Evolutionary conservation across 257 asterid genomes (phyloP).

Genomic region (Cynanchum wilfordii): DNA sequence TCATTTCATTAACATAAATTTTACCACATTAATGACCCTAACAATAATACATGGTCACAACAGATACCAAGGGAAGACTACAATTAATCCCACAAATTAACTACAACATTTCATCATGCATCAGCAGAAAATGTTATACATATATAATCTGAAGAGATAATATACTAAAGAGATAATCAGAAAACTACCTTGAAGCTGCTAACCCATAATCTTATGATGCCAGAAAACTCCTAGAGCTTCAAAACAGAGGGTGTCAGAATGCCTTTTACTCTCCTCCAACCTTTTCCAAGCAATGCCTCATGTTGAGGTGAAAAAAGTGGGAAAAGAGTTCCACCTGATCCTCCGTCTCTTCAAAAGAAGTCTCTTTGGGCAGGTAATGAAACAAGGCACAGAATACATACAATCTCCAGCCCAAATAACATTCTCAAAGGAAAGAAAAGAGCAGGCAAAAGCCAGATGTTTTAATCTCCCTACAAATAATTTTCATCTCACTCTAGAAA

Average conservation of each 20-base stretch:
- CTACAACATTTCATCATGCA: not conserved
- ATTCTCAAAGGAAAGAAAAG: constrained; percentile 18
- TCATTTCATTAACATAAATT: not conserved
- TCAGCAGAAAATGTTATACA: not conserved
- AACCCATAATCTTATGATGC: constrained; percentile 8
- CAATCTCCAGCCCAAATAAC: constrained; percentile 23
- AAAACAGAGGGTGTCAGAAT: constrained; percentile 13
- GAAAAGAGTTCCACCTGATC: constrained; percentile 15
- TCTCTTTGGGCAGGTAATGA: constrained; percentile 17
- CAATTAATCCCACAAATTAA: not conserved
- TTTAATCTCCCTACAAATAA: constrained; percentile 19
- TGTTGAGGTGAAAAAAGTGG: constrained; percentile 15
- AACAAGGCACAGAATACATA: constrained; percentile 12
- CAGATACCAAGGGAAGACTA: not conserved
- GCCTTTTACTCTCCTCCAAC: constrained; percentile 14
- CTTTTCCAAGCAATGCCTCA: constrained; percentile 16
- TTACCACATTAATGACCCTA: not conserved
- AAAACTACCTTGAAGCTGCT: constrained; percentile 25
- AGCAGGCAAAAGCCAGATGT: constrained; percentile 7
- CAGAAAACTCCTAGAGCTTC: constrained; percentile 19
- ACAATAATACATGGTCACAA: not conserved
- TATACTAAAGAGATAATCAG: not conserved
- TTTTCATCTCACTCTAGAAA: constrained; percentile 17
- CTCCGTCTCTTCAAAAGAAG: constrained; percentile 17
- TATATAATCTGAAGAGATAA: not conserved